Percentiles rank a stretch among this genome's conserved stretches.
Evolutionary conservation across 306 rosid species (phyloP).

Genomic region (Dryas drummondii): DNA sequence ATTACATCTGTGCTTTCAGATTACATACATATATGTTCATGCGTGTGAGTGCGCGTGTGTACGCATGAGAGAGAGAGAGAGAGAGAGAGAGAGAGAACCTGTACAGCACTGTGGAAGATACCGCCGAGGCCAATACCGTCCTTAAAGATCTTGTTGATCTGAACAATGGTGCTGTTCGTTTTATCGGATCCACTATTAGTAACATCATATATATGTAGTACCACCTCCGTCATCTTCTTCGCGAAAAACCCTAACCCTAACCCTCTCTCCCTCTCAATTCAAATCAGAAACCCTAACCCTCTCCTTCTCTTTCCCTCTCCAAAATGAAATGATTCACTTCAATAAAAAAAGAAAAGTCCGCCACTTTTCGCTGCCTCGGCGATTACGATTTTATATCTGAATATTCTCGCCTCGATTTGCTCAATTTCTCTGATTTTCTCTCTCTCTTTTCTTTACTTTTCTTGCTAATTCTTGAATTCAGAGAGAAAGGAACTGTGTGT

Average conservation of each 20-base stretch:
- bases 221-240: slow-evolving; percentile 76
- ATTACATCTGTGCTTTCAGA: neutral
- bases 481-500: neutral
- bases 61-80: neutral
- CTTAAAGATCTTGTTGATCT: slow-evolving; percentile 97
- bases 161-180: slow-evolving; percentile 86
- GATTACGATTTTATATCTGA: slow-evolving; percentile 2
- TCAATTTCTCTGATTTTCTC: slow-evolving; percentile 11
- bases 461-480: neutral
- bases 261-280: neutral
- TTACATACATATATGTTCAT: slow-evolving; percentile 6
- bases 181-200: slow-evolving; percentile 99
- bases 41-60: neutral
- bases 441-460: neutral
- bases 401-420: slow-evolving; percentile 35
- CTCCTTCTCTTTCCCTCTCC: slow-evolving; percentile 1
- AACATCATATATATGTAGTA: slow-evolving; percentile 82
- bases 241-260: slow-evolving; percentile 22
- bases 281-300: slow-evolving; percentile 23
- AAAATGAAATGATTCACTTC: slow-evolving; percentile 3
- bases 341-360: neutral
- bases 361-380: slow-evolving; percentile 6
- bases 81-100: slow-evolving; percentile 45
- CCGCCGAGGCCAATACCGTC: slow-evolving; percentile 98
- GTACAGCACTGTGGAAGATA: slow-evolving; percentile 96